Evolutionary conservation across 2,329 filamentous ascomycete species (phyloP), one percentile per base, ranked within the genome.

Genomic region (Paraphoma sp.): DNA sequence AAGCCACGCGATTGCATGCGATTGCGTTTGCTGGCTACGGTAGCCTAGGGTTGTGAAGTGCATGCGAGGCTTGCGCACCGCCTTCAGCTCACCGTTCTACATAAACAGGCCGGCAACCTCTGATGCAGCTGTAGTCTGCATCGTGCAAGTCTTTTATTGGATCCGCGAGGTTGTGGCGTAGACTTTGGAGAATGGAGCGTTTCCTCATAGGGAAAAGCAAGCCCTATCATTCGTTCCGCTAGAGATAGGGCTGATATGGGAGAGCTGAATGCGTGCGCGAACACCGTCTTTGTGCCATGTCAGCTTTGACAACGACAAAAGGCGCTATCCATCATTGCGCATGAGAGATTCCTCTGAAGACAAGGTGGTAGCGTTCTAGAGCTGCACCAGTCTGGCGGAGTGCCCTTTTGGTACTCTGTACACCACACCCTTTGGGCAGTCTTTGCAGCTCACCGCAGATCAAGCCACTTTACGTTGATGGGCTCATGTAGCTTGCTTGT

Each of bases 61-160:
- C 16, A 45, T 16, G 46, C 16, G 46, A 23, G 46, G 46, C 46
- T 41, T 49, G 33, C 46, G 46, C 46, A 49, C 46, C 46, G 46
- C 46, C 23, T 31, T 46, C 44, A 46, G 28, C 23, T 31, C 28
- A 30, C 8, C 17, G 28, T 17, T 42, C 40, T 10, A 42, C 40
- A 42, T 10, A 4, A 17, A 9, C 11, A 46, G 16, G 10, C 18
- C 8, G 9, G 17, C 43, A 29, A n/a, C 44, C 28, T 30, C 11
- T 46, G 14, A 28, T 16, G n/a, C 16, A 31, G 44, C 23, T 11
- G 12, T 30, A 46, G 18, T 30, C 6, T 30, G 44, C 10, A 14
- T 10, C 9, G 33, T 10, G 14, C 33, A 36, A 23, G 33, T 16
- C 29, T 31, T 4, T 31, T 3, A 46, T 46, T 46, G 44, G 44